These are phyloP conservation scores for Aspergillus brasiliensis DNA, from an alignment of 2,329 filamentous ascomycete species.

Conservation along the genomic window DNA sequence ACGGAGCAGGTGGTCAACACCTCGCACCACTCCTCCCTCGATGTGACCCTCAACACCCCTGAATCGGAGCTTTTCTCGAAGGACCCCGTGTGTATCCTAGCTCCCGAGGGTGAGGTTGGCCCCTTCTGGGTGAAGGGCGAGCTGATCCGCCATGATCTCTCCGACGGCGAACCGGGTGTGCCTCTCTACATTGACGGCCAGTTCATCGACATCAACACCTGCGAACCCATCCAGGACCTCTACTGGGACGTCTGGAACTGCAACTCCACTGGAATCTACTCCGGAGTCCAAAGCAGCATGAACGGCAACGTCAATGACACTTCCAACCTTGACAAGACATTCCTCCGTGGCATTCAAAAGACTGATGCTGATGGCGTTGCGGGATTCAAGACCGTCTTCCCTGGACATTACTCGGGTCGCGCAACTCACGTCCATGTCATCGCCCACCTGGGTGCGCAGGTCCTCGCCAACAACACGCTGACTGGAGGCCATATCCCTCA, in stretches of 20 bases:
- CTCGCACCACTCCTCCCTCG: background rate
- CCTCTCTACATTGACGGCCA: slow-evolving; percentile 43
- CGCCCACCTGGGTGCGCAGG: slow-evolving; percentile 30
- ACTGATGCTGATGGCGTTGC: slow-evolving; percentile 47
- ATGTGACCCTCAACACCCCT: background rate
- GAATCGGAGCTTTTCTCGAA: background rate
- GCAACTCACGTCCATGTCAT: slow-evolving; percentile 34
- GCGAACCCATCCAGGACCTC: slow-evolving; percentile 38
- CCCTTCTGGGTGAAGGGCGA: slow-evolving; percentile 51
- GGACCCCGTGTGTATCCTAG: slow-evolving; percentile 45
- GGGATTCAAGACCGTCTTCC: slow-evolving; percentile 45
- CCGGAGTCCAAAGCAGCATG: slow-evolving; percentile 23
- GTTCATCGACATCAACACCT: slow-evolving; percentile 43
- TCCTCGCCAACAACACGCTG: slow-evolving; percentile 39
- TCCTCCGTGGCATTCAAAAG: slow-evolving; percentile 47
- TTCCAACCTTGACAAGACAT: slow-evolving; percentile 42
- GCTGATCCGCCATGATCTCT: slow-evolving; percentile 38
- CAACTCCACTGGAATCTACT: slow-evolving; percentile 34
- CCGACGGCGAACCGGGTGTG: slow-evolving; percentile 37
- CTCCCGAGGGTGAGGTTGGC: slow-evolving; percentile 50
- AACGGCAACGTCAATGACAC: slow-evolving; percentile 31
- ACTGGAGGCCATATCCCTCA: slow-evolving; percentile 55
- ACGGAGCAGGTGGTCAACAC: background rate
- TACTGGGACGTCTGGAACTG: slow-evolving; percentile 41
- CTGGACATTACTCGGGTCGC: slow-evolving; percentile 47